Conservation (phyloP, 768 basidiomycete genomes). For the Coprinopsis marcescibilis region DNA sequence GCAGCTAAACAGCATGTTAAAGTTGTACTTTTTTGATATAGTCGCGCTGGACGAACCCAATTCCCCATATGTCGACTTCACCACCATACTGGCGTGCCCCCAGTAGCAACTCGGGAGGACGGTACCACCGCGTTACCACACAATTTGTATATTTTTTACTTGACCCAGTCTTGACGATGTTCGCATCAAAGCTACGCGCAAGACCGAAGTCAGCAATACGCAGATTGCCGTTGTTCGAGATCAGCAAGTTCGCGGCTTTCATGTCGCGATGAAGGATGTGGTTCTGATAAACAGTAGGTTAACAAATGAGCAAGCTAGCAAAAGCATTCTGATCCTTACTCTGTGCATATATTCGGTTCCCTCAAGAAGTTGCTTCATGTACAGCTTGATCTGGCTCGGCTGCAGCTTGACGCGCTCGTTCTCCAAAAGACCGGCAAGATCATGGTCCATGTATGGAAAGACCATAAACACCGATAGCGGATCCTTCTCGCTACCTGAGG, state of each 20-base stretch:
- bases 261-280: slow-evolving; percentile 97
- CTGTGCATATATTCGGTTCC: slow-evolving; percentile 95
- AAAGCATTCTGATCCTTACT: slow-evolving; percentile 44
- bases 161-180: slow-evolving; percentile 31
- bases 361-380: slow-evolving; percentile 94
- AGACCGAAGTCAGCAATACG: slow-evolving; percentile 95
- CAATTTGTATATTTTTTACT: slow-evolving; percentile 86
- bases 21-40: background rate
- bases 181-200: slow-evolving; percentile 71
- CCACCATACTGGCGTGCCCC: slow-evolving; percentile 88
- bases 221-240: slow-evolving; percentile 78
- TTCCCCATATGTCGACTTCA: slow-evolving; percentile 96
- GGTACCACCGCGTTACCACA: slow-evolving; percentile 93
- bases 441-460: slow-evolving; percentile 99
- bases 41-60: slow-evolving; percentile 60
- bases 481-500: slow-evolving; percentile 57
- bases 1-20: slow-evolving; percentile 48
- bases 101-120: slow-evolving; percentile 87
- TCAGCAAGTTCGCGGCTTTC: slow-evolving; percentile 96
- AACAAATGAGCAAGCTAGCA: slow-evolving; percentile 12
- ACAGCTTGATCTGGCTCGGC: slow-evolving; percentile 87
- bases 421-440: slow-evolving; percentile 89
- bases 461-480: slow-evolving; percentile 94
- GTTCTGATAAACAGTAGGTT: slow-evolving; percentile 49
- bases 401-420: slow-evolving; percentile 83